Conservation (phyloP, 75 land plant genomes). For the Pseudotsuga menziesii region DNA sequence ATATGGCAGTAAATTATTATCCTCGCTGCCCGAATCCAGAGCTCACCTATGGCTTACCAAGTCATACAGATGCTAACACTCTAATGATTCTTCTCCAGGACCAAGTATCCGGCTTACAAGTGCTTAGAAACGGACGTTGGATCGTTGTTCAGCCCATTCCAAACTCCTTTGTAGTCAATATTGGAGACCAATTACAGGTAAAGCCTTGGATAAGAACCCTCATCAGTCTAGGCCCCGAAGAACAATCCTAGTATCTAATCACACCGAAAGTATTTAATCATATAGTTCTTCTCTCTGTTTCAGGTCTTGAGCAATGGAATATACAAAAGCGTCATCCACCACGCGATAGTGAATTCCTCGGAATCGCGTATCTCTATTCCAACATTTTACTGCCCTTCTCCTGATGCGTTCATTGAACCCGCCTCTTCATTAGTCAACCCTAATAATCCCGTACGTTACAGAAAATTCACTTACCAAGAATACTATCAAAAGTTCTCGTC, state of each 20-base stretch:
- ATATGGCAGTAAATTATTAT: conserved; percentile 42
- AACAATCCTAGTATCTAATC: neutral
- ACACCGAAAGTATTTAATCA: neutral
- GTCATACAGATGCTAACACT: conserved; percentile 39
- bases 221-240: neutral
- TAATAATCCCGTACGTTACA: conserved; percentile 23
- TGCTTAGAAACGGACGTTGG: conserved; percentile 40
- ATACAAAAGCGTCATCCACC: conserved; percentile 54
- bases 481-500: conserved; percentile 58
- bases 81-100: conserved; percentile 52
- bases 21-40: conserved; percentile 59
- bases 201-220: neutral
- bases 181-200: conserved; percentile 66
- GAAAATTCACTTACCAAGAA: conserved; percentile 44
- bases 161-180: conserved; percentile 48
- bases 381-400: conserved; percentile 21
- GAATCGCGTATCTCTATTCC: conserved; percentile 49
- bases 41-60: conserved; percentile 40
- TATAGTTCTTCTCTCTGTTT: neutral
- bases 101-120: conserved; percentile 42
- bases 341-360: conserved; percentile 56
- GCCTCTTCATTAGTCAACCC: conserved; percentile 19
- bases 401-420: conserved; percentile 11
- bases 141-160: conserved; percentile 26
- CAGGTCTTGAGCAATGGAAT: conserved; percentile 65